Base-by-base conservation (phyloP, 202 grass and related monocot species). In the Schoenoplectus tabernaemontani region DNA sequence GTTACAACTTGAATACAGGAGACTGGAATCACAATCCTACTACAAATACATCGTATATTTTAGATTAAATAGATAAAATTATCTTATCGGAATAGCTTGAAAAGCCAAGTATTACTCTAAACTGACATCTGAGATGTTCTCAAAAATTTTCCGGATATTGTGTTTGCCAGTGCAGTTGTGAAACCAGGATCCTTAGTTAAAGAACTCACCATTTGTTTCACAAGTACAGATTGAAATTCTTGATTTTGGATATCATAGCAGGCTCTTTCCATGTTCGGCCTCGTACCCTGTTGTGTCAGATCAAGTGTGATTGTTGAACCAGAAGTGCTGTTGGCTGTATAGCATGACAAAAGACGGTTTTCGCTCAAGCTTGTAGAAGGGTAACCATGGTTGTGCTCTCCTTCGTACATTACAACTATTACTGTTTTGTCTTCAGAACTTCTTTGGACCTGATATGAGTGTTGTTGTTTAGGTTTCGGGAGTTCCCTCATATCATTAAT, bases 361-460 rank as follows among this genome's bases (percentile, higher is more conserved):
- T 43, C 54, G 33, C 36, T 8, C 2, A 73, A 7, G 10, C 70
- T 19, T 48, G 54, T 30, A 2, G 83, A 59, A 3, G 86, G 86
- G 33, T 23, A 53, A 39, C 81, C 26, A 84, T 97, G 94, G 82
- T 90, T 93, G 84, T 97, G 94, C 46, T 93, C 86, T 26, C 94
- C 94, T 81, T 97, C 94, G 54, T 97, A 97, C 4, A 89, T 93
- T 4, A 85, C 94, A 61, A 90, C 78, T 46, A 93, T 53, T 78
- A 97, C 0, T n/a, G 91, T 87, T 83, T 83, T 88, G 84, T 97
- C 87, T 57, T 97, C 87, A 0, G 87, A 89, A 77, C 94, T 97
- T 50, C 82, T 87, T 85, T 97, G 94, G n/a, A 97, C 94, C 93
- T 97, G 64, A 22, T 41, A 17, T 36, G 7, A 54, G 13, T 28